Evolutionary conservation across 2,329 filamentous ascomycete species (phyloP).

Genomic region (Sarocladium strictum): DNA sequence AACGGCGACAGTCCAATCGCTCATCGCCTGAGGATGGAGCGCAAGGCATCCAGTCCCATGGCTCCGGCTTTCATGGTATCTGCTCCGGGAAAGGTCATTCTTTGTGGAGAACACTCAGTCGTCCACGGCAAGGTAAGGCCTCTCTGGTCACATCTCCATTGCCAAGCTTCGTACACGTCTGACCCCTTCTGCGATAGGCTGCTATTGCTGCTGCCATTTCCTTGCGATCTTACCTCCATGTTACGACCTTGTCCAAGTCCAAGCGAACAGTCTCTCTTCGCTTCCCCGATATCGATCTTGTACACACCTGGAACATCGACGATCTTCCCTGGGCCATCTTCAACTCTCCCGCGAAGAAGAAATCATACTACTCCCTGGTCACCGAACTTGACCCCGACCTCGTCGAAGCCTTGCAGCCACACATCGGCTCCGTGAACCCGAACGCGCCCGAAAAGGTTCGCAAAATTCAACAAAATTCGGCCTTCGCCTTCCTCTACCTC

Average conservation of each 20-base stretch:
- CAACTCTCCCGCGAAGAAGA: constrained; percentile 77
- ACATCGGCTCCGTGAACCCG: constrained; percentile 65
- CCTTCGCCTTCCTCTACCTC: constrained; percentile 83
- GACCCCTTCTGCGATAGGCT: constrained; percentile 43
- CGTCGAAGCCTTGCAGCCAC: constrained; percentile 71
- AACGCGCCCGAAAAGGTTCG: constrained; percentile 62
- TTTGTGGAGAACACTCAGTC: constrained; percentile 97
- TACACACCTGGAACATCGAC: constrained; percentile 93
- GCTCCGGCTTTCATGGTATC: constrained; percentile 96
- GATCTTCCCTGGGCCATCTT: constrained; percentile 83
- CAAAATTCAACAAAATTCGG: constrained; percentile 79
- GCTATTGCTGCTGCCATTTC: constrained; percentile 95
- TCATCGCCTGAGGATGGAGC: constrained; percentile 35
- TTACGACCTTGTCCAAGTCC: constrained; percentile 89
- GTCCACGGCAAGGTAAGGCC: constrained; percentile 79
- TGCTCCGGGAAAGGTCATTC: constrained; percentile 95
- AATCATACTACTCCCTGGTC: constrained; percentile 87
- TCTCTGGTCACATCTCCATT: neutral
- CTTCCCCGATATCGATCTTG: constrained; percentile 85
- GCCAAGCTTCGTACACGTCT: neutral
- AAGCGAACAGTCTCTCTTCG: constrained; percentile 79
- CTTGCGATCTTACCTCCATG: constrained; percentile 90
- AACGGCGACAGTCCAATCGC: constrained; percentile 29
- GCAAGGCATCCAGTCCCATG: constrained; percentile 59
- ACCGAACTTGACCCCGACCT: constrained; percentile 80